These are phyloP conservation scores for Ceratobasidium sp. DNA, from an alignment of 1,284 basidiomycete species.

Conservation along the genomic window DNA sequence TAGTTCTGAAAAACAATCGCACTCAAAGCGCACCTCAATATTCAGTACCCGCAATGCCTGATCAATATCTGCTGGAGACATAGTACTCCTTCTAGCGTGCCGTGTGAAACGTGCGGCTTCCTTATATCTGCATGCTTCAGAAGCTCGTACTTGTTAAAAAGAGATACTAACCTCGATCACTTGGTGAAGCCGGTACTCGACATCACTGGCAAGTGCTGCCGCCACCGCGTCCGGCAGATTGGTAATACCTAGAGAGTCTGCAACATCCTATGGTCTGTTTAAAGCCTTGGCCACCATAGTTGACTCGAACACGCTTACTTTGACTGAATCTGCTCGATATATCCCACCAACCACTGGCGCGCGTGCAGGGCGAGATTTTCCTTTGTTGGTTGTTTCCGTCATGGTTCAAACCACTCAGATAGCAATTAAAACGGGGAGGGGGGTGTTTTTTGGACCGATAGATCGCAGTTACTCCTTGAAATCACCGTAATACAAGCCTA, in stretches of 20 bases:
- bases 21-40: constrained; percentile 67
- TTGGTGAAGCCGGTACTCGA: constrained; percentile 95
- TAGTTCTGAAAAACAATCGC: not conserved
- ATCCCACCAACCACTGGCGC: constrained; percentile 26
- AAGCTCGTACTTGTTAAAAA: constrained; percentile 4
- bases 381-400: constrained; percentile 25
- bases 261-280: constrained; percentile 72
- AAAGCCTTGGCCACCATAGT: not conserved
- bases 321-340: constrained; percentile 30
- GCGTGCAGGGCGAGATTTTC: constrained; percentile 23
- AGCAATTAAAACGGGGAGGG: too few species aligned
- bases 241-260: constrained; percentile 86
- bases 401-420: too few species aligned
- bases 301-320: not conserved
- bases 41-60: constrained; percentile 92
- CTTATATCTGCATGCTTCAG: constrained; percentile 54
- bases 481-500: too few species aligned
- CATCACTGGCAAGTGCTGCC: constrained; percentile 88
- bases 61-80: constrained; percentile 91
- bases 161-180: constrained; percentile 74
- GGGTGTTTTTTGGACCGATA: too few species aligned
- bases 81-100: constrained; percentile 84
- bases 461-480: too few species aligned
- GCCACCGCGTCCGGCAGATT: constrained; percentile 82
- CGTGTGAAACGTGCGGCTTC: constrained; percentile 98